Base-by-base conservation (phyloP, 371 early-diverging fungal genomes). In the Syncephalastrum sp. region DNA sequence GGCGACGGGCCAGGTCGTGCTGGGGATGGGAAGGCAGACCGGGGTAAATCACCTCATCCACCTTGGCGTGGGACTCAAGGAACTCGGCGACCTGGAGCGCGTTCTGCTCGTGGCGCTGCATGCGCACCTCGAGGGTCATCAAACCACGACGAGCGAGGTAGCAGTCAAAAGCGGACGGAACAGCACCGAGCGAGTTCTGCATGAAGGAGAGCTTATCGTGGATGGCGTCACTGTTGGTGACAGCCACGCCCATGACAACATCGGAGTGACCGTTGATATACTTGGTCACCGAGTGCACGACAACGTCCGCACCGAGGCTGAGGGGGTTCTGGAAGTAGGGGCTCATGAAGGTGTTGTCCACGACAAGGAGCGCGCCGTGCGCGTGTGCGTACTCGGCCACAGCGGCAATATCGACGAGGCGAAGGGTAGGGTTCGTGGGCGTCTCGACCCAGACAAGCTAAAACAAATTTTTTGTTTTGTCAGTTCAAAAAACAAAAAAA, bases 251-350 rank as follows among this genome's bases (percentile, higher is more conserved):
- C 93, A 97, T 95, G 13, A 97, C 91, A 16, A 95, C 97, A 74
- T 98, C 99, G 29, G 94, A 94, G 82, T 98, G 98, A 48, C 99
- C 98, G 81, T 97, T 97, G 71, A 97, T 87, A 79, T 96, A 97
- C 79, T 98, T 98, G 47, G 98, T 97, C 25, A 93, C 95, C n/a
- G 95, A 95, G 82, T 98, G 97, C 21, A 96, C 91, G n/a, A 93
- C 96, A 57, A 97, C 82, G 70, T 98, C 98, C 45, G 97, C 98
- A 54, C 98, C 98, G 56, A 96, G 79, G 10, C 74, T 56, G 23
- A 97, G 80, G 8, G 98, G 97, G 68, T 87, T 91, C 77, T 97
- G 97, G 90, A 96, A 95, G 82, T 91, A 95, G 42, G 98, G 95
- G 59, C 84, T 83, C 90, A 97, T 85, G 77, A 98, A 97, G n/a